These are phyloP conservation scores for Phytopythium kandeliae DNA, from an alignment of 352 stramenopile species.

Conservation along the genomic window DNA sequence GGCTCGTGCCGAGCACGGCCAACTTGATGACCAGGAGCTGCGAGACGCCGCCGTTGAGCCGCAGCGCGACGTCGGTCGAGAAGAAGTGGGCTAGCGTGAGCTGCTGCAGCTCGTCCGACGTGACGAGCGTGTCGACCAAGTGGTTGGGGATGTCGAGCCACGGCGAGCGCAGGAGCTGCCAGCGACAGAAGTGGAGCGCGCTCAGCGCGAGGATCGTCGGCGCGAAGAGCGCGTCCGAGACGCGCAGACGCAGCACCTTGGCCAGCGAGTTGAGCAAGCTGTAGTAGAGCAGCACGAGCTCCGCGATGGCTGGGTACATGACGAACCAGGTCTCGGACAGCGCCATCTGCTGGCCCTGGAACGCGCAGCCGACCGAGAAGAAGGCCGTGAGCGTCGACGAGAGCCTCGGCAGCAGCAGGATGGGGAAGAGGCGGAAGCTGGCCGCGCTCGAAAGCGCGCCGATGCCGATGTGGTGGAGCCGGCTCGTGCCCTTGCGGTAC, in stretches of 20 bases:
- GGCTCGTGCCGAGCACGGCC: constrained; percentile 7
- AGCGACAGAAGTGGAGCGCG: background rate
- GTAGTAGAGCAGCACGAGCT: constrained; percentile 8
- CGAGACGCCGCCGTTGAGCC: constrained; percentile 10
- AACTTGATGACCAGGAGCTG: constrained; percentile 10
- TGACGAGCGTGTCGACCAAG: constrained; percentile 4
- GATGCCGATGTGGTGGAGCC: constrained; percentile 4
- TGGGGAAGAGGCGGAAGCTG: constrained; percentile 9
- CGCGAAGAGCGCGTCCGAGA: constrained; percentile 8
- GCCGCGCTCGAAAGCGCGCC: constrained; percentile 8
- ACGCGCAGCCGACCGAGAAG: constrained; percentile 4
- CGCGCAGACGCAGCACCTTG: constrained; percentile 4
- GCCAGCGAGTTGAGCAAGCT: constrained; percentile 10
- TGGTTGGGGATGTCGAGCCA: constrained; percentile 7
- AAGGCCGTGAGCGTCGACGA: constrained; percentile 5
- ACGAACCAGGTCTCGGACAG: constrained; percentile 10
- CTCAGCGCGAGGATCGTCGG: background rate
- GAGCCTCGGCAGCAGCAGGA: constrained; percentile 8
- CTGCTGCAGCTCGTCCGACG: constrained; percentile 8
- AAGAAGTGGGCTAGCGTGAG: constrained; percentile 6
- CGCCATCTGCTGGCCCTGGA: constrained; percentile 8
- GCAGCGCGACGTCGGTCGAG: constrained; percentile 9
- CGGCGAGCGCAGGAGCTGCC: background rate
- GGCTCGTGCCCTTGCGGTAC: background rate
- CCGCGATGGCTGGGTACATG: constrained; percentile 11